phyloP scores from a whole-genome alignment of 2,329 filamentous ascomycete genomes.

The Pseudopithomyces maydicus region DNA sequence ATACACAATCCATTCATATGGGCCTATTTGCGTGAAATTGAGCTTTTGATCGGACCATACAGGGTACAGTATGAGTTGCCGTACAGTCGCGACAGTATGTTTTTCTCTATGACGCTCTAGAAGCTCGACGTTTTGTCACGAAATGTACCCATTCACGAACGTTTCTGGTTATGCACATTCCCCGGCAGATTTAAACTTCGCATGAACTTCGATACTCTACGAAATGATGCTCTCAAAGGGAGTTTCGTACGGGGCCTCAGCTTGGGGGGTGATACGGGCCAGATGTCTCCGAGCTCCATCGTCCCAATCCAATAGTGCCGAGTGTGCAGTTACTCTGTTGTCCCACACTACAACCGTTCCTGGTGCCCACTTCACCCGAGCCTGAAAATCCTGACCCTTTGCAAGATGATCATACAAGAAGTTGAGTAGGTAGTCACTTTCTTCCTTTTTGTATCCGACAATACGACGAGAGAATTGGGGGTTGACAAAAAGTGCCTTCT shows the following conservation, averaged over 20 bases:
- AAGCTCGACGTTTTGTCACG: too few relatives aligned
- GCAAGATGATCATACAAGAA: conserved; percentile 79
- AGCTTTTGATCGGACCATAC: too few relatives aligned
- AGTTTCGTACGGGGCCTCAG: conserved; percentile 76
- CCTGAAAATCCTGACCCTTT: conserved; percentile 73
- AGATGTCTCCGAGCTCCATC: conserved; percentile 78
- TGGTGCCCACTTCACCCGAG: conserved; percentile 75
- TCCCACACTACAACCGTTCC: conserved; percentile 89
- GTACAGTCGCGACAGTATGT: too few relatives aligned
- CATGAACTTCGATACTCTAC: neutral
- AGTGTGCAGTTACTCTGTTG: conserved; percentile 79
- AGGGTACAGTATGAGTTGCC: too few relatives aligned
- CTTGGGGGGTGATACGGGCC: conserved; percentile 82
- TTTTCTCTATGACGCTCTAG: too few relatives aligned
- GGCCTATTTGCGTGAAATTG: too few relatives aligned
- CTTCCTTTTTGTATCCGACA: conserved; percentile 83
- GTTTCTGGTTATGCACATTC: too few relatives aligned
- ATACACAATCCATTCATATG: too few relatives aligned
- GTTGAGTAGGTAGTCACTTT: conserved; percentile 76
- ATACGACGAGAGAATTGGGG: conserved; percentile 84
- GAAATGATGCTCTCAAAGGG: conserved; percentile 39
- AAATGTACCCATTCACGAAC: too few relatives aligned
- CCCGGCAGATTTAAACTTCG: neutral
- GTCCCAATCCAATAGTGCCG: conserved; percentile 81
- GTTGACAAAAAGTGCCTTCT: conserved; percentile 84